Conservation (phyloP, 164 flowering plant species). For the Buxus sempervirens region DNA sequence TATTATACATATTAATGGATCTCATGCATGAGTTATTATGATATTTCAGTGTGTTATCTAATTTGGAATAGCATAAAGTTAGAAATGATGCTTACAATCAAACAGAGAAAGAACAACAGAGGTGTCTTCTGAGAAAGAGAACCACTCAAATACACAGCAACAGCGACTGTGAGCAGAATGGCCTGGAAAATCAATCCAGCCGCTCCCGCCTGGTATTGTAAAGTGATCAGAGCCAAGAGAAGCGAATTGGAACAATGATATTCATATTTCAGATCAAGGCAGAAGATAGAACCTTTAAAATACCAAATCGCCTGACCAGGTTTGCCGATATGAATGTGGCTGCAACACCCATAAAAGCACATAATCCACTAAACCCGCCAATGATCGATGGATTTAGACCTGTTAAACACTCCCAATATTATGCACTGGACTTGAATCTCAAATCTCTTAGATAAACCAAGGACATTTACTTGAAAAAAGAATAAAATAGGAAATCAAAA, state of each 20-base stretch:
- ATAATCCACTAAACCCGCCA: slow-evolving; percentile 93
- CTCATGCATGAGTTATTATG: too few relatives aligned
- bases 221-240: slow-evolving; percentile 17
- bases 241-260: too few relatives aligned
- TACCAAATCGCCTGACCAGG: slow-evolving; percentile 70
- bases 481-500: background rate
- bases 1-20: too few relatives aligned
- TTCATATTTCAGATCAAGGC: too few relatives aligned
- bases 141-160: slow-evolving; percentile 86
- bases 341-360: slow-evolving; percentile 97
- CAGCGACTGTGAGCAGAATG: slow-evolving; percentile 78
- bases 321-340: slow-evolving; percentile 90
- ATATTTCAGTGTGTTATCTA: too few relatives aligned
- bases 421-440: background rate
- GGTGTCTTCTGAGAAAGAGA: slow-evolving; percentile 68
- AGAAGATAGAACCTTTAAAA: slow-evolving; percentile 66
- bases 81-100: slow-evolving; percentile 62
- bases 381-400: slow-evolving; percentile 86
- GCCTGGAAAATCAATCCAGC: slow-evolving; percentile 86
- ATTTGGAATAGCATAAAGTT: background rate
- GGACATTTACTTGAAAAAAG: background rate
- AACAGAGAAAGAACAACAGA: slow-evolving; percentile 69
- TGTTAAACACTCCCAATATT: slow-evolving; percentile 26
- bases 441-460: background rate
- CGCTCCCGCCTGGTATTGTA: slow-evolving; percentile 82